Evolutionary conservation across 139 green algal species (phyloP).

Genomic region (Tetraselmis striata): DNA sequence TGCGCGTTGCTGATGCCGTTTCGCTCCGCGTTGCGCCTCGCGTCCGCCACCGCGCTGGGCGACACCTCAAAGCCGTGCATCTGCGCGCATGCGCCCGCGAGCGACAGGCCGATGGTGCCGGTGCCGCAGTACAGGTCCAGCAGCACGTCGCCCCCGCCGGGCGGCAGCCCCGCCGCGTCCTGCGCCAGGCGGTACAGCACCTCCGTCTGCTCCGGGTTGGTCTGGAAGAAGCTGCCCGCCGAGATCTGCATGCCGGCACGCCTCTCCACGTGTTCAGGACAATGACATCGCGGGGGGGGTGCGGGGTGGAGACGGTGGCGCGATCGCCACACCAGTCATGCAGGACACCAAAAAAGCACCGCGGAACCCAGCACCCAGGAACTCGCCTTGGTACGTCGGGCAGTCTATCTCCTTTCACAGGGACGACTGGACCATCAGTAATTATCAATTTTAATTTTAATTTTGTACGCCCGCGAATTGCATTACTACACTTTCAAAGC

Average conservation of each 20-base stretch:
- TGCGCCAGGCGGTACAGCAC: constrained; percentile 57
- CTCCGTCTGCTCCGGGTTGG: constrained; percentile 71
- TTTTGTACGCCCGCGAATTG: too few species aligned
- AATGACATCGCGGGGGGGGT: too few species aligned
- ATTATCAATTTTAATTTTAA: too few species aligned
- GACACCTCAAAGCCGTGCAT: constrained; percentile 55
- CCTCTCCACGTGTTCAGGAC: too few species aligned
- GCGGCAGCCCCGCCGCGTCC: constrained; percentile 24
- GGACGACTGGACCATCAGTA: too few species aligned
- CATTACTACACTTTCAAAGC: too few species aligned
- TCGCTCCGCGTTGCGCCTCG: constrained; percentile 51
- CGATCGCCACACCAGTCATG: too few species aligned
- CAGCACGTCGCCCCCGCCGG: constrained; percentile 36
- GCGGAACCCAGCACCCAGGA: too few species aligned
- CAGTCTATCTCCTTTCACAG: too few species aligned
- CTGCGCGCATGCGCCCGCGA: constrained; percentile 41
- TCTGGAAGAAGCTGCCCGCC: constrained; percentile 81
- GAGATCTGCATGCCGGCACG: constrained; percentile 53
- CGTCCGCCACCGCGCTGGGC: constrained; percentile 37
- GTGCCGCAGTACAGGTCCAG: constrained; percentile 89
- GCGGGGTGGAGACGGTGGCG: too few species aligned
- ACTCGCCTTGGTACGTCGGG: too few species aligned
- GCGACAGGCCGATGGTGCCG: constrained; percentile 69
- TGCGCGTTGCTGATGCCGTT: constrained; percentile 71
- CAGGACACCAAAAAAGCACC: too few species aligned